Evolutionary conservation across 306 rosid genomes (phyloP).

Genomic region (Malus fusca): DNA sequence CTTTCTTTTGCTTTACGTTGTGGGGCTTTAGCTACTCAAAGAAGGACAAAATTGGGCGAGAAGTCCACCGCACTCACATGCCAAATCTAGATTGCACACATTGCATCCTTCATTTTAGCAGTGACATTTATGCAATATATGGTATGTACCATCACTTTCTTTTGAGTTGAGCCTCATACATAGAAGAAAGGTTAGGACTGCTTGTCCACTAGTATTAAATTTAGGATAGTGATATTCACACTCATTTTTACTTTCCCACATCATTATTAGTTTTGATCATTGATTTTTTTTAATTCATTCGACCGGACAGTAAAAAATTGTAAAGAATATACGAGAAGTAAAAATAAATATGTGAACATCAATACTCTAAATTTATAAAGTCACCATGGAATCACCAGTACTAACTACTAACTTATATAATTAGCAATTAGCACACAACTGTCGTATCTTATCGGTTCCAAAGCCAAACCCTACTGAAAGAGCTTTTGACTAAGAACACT

Average conservation of each 20-base stretch:
- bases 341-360: no score
- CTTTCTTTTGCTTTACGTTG: not conserved
- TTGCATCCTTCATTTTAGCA: not conserved
- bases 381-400: not conserved
- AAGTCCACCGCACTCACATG: not conserved
- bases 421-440: not conserved
- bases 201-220: constrained; percentile 8
- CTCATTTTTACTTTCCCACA: no score
- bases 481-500: constrained; percentile 15
- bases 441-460: constrained; percentile 2
- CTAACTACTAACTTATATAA: not conserved
- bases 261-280: no score
- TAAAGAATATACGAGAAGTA: no score
- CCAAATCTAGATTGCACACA: not conserved
- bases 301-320: no score
- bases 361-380: no score
- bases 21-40: not conserved
- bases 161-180: not conserved
- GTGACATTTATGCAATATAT: not conserved
- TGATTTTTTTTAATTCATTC: no score
- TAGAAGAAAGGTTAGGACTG: constrained; percentile 14
- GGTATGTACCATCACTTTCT: not conserved
- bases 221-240: no score
- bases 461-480: not conserved
- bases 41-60: not conserved